phyloP scores from a whole-genome alignment of 2,329 filamentous ascomycete genomes.

The Cercospora berteroae region DNA sequence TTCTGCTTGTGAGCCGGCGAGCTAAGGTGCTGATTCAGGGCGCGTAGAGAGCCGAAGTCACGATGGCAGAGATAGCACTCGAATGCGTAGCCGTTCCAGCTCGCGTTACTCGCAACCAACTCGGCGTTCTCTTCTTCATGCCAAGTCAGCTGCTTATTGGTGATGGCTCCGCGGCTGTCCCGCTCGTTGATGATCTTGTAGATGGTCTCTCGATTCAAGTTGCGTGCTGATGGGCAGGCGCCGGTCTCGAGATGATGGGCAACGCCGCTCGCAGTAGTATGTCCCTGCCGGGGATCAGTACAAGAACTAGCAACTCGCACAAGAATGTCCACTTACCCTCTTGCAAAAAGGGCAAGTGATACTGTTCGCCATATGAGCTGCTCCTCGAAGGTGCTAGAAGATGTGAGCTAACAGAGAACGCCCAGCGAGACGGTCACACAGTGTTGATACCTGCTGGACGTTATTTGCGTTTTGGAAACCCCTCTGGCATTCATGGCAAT shows the following conservation, averaged over 20 bases:
- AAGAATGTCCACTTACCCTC: background rate
- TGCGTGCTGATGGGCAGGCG: constrained; percentile 49
- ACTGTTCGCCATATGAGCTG: constrained; percentile 46
- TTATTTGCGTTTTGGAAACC: constrained; percentile 38
- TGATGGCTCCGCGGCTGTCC: constrained; percentile 52
- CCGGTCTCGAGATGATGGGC: constrained; percentile 57
- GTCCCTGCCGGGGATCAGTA: constrained; percentile 25
- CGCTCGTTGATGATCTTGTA: constrained; percentile 46
- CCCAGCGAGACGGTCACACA: background rate
- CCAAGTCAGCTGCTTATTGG: constrained; percentile 54
- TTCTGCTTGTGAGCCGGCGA: constrained; percentile 53
- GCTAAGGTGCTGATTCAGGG: constrained; percentile 55
- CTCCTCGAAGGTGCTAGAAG: constrained; percentile 56
- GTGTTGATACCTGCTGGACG: constrained; percentile 24
- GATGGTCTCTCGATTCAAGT: constrained; percentile 51
- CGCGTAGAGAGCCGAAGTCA: constrained; percentile 39
- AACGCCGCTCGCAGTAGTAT: constrained; percentile 54
- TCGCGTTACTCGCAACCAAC: constrained; percentile 41
- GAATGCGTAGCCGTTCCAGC: constrained; percentile 50
- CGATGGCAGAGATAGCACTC: constrained; percentile 57
- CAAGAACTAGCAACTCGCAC: background rate
- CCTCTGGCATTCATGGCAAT: constrained; percentile 31
- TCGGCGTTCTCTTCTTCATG: constrained; percentile 32
- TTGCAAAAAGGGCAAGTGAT: constrained; percentile 59
- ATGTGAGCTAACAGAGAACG: background rate